Base-by-base conservation (phyloP, 441 rosid species). In the Sinapis alba region DNA sequence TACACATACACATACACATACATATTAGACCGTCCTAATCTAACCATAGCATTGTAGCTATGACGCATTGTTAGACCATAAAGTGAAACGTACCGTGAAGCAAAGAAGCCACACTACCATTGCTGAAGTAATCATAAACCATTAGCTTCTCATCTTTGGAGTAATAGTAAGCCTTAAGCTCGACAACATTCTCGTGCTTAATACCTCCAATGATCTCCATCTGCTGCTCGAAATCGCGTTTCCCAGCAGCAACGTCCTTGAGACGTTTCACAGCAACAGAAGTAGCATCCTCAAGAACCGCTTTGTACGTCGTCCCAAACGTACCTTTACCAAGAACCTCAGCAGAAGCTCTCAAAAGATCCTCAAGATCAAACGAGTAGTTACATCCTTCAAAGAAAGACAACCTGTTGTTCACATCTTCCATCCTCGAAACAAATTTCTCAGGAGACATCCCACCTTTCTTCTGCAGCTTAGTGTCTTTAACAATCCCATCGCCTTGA, bases 111-210 rank as follows among this genome's bases (percentile, higher is more conserved):
- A 90, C 80, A 43, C 98, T 95, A 41, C 98, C 98, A 50, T 76
- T 85, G 45, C 75, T 71, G 83, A 75, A 91, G 78, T 84, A 91
- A 47, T 95, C 97, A 74, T 89, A 89, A 72, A 93, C 98, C 88
- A 95, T 88, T 8, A 95, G 92, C 87, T 89, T 95, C 87, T 95
- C 99, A 53, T 95, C 99, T 81, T 95, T 95, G 13, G 99, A 95
- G 73, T 87, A 90, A 76, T 86, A 95, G 73, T 91, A 95, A 3
- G 96, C 99, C 79, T 86, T 91, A 65, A 95, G 83, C 78, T 90
- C 94, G 77, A 87, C 89, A 56, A 93, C 96, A 34, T 95, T 91
- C 67, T 87, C 89, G 1, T 95, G 99, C 76, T 76, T 85, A 72
- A 95, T 88, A 19, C 83, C 80, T 21, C 98, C 98, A 56, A 93